Conservation (phyloP, 1,284 basidiomycete species). For the Somion occarium region DNA sequence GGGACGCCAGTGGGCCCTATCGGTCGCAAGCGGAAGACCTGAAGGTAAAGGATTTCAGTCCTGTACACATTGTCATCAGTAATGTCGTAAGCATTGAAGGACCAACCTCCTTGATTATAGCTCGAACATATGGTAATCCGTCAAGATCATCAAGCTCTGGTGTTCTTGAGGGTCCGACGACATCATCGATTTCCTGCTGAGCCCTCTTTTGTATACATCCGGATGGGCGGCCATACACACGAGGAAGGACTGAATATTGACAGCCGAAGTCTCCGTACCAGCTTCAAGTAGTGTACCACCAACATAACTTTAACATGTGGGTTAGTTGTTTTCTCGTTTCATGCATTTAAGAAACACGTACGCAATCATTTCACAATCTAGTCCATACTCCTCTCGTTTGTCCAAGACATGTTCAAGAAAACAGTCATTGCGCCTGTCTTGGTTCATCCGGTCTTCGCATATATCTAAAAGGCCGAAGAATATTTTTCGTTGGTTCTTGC, state of each 20-base stretch:
- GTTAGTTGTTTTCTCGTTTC: background rate
- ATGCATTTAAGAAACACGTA: background rate
- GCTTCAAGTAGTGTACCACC: conserved; percentile 17
- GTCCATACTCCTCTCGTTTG: background rate
- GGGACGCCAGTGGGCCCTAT: background rate
- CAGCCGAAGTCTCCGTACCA: conserved; percentile 24
- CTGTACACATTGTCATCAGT: background rate
- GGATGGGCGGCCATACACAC: conserved; percentile 25
- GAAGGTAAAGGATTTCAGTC: background rate
- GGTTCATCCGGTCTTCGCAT: conserved; percentile 13
- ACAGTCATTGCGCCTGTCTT: conserved; percentile 18
- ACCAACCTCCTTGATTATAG: conserved; percentile 32
- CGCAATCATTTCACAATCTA: conserved; percentile 2
- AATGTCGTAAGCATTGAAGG: background rate
- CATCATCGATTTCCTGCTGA: conserved; percentile 31
- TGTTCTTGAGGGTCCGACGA: conserved; percentile 27
- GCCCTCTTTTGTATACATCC: conserved; percentile 26
- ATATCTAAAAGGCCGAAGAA: conserved; percentile 17
- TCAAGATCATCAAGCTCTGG: conserved; percentile 29
- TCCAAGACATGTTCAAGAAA: conserved; percentile 16
- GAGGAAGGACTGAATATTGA: conserved; percentile 24
- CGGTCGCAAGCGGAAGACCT: background rate
- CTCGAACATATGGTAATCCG: conserved; percentile 30
- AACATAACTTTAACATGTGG: background rate
- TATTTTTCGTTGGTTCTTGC: conserved; percentile 15